Percentiles rank a stretch among this genome's conserved stretches.
Evolutionary conservation across 495 filamentous ascomycete species (phyloP).

Genomic region (Cercophora scortea): DNA sequence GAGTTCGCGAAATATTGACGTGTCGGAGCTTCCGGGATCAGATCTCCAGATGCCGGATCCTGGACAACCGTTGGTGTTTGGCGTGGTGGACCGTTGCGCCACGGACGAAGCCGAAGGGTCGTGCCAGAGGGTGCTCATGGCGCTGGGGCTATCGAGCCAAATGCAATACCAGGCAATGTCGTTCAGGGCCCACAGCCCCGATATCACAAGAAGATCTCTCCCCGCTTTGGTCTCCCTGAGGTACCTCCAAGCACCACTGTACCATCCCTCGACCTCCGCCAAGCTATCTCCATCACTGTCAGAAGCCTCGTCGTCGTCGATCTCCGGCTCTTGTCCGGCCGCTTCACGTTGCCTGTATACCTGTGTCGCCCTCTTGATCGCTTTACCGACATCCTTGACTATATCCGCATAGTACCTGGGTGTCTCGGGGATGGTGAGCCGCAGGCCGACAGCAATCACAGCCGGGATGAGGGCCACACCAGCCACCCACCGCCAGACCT

Average conservation of each 20-base stretch:
- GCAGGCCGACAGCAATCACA: constrained; percentile 53
- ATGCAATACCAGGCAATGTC: constrained; percentile 54
- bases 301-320: constrained; percentile 34
- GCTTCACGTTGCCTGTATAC: neutral
- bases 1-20: constrained; percentile 11
- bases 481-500: constrained; percentile 61
- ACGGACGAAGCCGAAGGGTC: neutral
- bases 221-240: constrained; percentile 5
- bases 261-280: constrained; percentile 17
- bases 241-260: constrained; percentile 24
- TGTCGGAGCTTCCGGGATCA: constrained; percentile 1
- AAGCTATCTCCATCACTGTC: constrained; percentile 52
- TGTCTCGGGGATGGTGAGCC: constrained; percentile 62
- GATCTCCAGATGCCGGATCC: constrained; percentile 1
- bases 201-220: constrained; percentile 44
- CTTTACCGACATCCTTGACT: constrained; percentile 10
- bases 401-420: constrained; percentile 63
- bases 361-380: neutral
- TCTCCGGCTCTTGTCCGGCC: neutral
- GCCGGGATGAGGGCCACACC: constrained; percentile 58
- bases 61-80: neutral
- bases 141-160: constrained; percentile 51
- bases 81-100: constrained; percentile 11
- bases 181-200: constrained; percentile 55
- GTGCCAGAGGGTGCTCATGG: constrained; percentile 7